Base-by-base conservation (phyloP, 257 asterid genomes). In the Gynochthodes officinalis region DNA sequence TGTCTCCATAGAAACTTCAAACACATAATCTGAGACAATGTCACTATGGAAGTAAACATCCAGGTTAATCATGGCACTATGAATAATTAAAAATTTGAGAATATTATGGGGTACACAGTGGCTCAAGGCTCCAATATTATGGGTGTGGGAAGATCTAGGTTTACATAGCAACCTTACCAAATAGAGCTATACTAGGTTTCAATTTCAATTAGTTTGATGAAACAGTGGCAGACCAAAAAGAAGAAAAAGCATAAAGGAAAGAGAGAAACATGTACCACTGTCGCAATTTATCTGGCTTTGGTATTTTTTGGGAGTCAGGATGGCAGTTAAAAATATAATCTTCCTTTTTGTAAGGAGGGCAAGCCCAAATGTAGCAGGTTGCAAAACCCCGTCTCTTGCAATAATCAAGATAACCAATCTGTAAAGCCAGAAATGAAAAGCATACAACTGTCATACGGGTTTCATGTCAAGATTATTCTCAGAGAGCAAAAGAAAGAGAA, bases 391-490 rank as follows among this genome's bases (percentile, higher is more conserved):
- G 84, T 68, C 53, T 81, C 85, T 89, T 88, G 90, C 96, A 91
- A 82, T 89, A 88, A 69, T 87, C 93, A 55, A 89, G 92, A 84
- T 91, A 91, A 64, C 95, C 95, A 67, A 89, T 86, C 97, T 91
- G 84, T 77, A 75, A 63, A 42, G 39, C 49, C 35, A 66, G 73
- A 54, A 46, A 63, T 49, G 53, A 69, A 67, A 62, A 42, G 58
- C 57, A 55, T 52, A 23, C 25, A 68, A 68, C 42, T 53, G 14
- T 10, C 59, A 32, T 35, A 52, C 52, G 18, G 46, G 61, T 63
- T 27, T 60, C 46, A 71, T 42, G 2, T 33, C 37, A 8, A 33
- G 73, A 63, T 16, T 33, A 49, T 19, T n/a, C 15, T 18, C 37
- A 65, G 28, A 59, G 30, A 55, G 30, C 27, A 30, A n/a, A 59